phyloP scores from a whole-genome alignment of 78 protist species.

The Monosiga brevicollis region DNA sequence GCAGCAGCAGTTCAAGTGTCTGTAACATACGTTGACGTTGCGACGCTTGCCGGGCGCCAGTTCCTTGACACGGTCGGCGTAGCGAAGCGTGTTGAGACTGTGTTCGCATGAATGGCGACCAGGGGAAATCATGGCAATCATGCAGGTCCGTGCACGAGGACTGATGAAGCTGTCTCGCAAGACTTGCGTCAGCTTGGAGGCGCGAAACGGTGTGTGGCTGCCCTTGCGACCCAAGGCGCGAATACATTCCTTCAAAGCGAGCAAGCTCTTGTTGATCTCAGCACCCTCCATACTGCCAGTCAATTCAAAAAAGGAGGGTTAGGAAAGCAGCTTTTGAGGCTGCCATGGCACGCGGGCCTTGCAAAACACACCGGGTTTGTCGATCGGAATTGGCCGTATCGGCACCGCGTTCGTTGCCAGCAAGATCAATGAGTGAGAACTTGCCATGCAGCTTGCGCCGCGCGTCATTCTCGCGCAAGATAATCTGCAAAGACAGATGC shows the following conservation, averaged over 20 bases:
- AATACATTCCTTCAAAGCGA: conserved; percentile 92
- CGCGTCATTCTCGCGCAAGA: neutral
- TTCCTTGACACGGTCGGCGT: conserved; percentile 84
- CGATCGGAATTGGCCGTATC: conserved; percentile 72
- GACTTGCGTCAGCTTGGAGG: conserved; percentile 75
- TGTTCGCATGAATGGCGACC: conserved; percentile 58
- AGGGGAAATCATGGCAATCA: conserved; percentile 87
- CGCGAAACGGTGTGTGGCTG: conserved; percentile 85
- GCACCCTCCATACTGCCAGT: conserved; percentile 72
- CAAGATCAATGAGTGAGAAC: conserved; percentile 84
- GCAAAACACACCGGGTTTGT: conserved; percentile 68
- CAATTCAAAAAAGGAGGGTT: neutral
- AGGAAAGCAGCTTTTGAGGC: neutral
- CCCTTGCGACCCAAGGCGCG: conserved; percentile 65
- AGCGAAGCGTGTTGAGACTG: conserved; percentile 88
- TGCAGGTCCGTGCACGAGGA: conserved; percentile 66
- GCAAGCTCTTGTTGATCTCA: conserved; percentile 85
- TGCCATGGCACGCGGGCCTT: too few relatives aligned
- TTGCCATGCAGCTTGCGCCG: conserved; percentile 34
- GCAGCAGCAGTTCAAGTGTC: too few relatives aligned
- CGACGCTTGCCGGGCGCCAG: conserved; percentile 16
- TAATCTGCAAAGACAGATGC: neutral
- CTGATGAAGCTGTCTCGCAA: conserved; percentile 84
- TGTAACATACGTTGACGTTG: too few relatives aligned
- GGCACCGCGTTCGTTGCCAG: conserved; percentile 82